phyloP scores from a whole-genome alignment of 768 basidiomycete genomes.

The Hygrophorus pudorinus region DNA sequence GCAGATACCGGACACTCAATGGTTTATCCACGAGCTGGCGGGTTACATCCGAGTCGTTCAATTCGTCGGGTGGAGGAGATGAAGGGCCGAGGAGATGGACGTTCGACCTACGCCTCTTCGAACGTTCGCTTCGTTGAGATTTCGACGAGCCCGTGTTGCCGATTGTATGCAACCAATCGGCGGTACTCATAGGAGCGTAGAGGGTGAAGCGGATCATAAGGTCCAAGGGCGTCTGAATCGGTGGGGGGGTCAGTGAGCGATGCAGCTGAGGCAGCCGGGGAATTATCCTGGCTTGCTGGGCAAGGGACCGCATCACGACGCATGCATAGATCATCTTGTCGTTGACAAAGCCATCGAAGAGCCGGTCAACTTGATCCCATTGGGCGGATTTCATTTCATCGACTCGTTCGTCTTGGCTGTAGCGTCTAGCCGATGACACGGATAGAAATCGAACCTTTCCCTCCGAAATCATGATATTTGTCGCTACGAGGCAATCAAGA shows the following conservation, averaged over 20 bases:
- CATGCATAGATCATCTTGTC: not conserved
- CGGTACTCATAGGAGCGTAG: not conserved
- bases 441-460: constrained; percentile 6
- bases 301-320: not conserved
- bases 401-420: not conserved
- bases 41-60: no score
- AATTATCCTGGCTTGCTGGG: not conserved
- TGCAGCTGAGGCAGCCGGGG: not conserved
- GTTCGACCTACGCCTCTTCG: not conserved
- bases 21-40: no score
- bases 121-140: not conserved
- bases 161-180: not conserved
- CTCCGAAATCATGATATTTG: constrained; percentile 1
- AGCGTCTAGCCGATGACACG: not conserved
- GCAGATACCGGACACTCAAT: no score
- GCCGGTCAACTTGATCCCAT: constrained; percentile 3
- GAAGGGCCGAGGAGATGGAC: not conserved
- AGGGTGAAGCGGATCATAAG: not conserved
- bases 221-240: not conserved
- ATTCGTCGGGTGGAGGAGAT: no score
- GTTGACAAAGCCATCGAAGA: not conserved
- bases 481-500: not conserved
- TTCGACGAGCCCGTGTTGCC: not conserved
- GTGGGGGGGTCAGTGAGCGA: not conserved
- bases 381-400: not conserved